Evolutionary conservation across 169 alveolate genomes (phyloP).

Genomic region (Ophryocystis elektroscirrha): DNA sequence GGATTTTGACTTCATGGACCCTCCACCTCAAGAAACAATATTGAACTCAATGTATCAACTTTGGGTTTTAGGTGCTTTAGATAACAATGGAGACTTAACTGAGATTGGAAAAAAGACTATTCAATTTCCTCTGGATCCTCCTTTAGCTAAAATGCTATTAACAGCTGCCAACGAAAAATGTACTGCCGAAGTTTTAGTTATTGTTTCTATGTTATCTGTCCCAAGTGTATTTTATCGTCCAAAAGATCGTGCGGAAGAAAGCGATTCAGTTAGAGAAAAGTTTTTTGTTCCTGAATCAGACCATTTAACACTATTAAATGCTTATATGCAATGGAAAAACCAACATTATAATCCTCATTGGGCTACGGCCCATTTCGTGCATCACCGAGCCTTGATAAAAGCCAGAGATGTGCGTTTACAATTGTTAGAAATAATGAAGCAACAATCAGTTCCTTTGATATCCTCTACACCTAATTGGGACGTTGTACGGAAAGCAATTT

Average conservation of each 20-base stretch:
- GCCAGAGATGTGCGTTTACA: constrained; percentile 52
- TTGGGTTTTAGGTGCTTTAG: constrained; percentile 74
- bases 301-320: constrained; percentile 89
- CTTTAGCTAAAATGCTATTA: constrained; percentile 86
- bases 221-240: constrained; percentile 91
- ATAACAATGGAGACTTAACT: constrained; percentile 51
- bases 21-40: constrained; percentile 86
- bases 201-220: constrained; percentile 89
- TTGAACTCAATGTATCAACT: constrained; percentile 37
- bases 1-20: constrained; percentile 96
- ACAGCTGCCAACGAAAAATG: constrained; percentile 60
- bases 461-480: not conserved
- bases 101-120: constrained; percentile 82
- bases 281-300: constrained; percentile 96
- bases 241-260: constrained; percentile 79
- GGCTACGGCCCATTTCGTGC: constrained; percentile 69
- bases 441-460: constrained; percentile 15
- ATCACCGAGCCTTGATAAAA: constrained; percentile 57
- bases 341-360: constrained; percentile 61
- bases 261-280: constrained; percentile 86
- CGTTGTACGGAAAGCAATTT: constrained; percentile 53
- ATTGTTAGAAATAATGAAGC: constrained; percentile 62
- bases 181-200: constrained; percentile 74
- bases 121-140: constrained; percentile 97
- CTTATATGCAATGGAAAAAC: constrained; percentile 86